Conservation (phyloP, 257 asterid species). For the Capsicum baccatum region DNA sequence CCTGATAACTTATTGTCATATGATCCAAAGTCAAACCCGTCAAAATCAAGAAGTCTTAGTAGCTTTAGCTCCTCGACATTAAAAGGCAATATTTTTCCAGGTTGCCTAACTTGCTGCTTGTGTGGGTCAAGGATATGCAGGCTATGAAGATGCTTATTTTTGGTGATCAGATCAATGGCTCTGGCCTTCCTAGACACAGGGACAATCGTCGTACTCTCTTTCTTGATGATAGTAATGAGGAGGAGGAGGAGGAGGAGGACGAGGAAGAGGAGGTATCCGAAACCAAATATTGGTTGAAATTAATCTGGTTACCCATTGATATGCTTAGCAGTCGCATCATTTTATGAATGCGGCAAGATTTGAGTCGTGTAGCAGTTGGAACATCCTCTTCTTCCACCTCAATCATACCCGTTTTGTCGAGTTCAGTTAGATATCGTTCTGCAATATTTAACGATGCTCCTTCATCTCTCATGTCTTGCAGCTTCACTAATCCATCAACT, state of each 20-base stretch:
- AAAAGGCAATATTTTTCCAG: neutral
- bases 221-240: neutral
- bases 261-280: too few species aligned
- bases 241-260: too few species aligned
- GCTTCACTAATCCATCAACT: slow-evolving; percentile 10
- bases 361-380: neutral
- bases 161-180: neutral
- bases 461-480: neutral
- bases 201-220: neutral
- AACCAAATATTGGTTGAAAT: neutral
- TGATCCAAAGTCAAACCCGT: neutral
- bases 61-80: neutral
- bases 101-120: neutral
- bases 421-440: neutral
- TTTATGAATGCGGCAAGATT: slow-evolving; percentile 9
- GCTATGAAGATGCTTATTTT: neutral
- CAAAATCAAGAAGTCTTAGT: neutral
- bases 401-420: slow-evolving; percentile 5
- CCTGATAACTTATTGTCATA: neutral
- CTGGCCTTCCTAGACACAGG: neutral
- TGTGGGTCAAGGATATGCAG: neutral
- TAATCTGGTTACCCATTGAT: neutral
- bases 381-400: neutral
- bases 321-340: neutral
- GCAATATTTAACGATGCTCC: neutral